Evolutionary conservation across 1,284 basidiomycete genomes (phyloP), one percentile per base, ranked within the genome.

Genomic region (Dichomitus squalens): DNA sequence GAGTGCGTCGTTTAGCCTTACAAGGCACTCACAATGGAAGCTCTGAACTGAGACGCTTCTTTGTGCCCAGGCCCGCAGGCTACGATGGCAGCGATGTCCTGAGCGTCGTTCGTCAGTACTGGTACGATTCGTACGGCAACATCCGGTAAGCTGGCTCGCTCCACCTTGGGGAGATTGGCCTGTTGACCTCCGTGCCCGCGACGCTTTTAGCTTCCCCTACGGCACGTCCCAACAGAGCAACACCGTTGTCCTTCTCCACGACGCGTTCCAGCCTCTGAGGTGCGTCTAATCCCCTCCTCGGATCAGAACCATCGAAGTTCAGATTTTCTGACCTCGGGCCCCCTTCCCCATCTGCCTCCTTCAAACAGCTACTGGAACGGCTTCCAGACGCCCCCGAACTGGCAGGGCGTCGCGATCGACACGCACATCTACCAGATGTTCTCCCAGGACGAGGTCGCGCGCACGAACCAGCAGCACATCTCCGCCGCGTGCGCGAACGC

Each of bases 371-470:
- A 82, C 66, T 96, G 92, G 90, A 73, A 78, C 50, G 84, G 85
- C 41, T 91, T 88, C 69, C 80, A 90, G 79, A 78, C 80, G 1
- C 64, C 77, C 25, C 83, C 86, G 0, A 53, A 73, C n/a, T 86
- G 65, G 72, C 78, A 79, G 59, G 86, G 85, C 34, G 93, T 96
- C 25, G 82, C 88, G 23, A 81, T 97, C 74, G 95, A 97, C 73
- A 92, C 85, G 31, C 90, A 91, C 66, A 83, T 87, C 56, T 92
- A 95, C 72, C 90, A 93, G 68, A 84, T 95, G 70, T 95, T 95
- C 76, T 83, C 80, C 31, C 69, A 83, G 51, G 73, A 74, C 23
- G 87, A 79, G 29, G 80, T 83, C 50, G 73, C 76, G 12, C 79
- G 79, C 73, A 75, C 75, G 51, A 72, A 85, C 62, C 66, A 78